Conservation (phyloP, 1,139 yeast genomes). For the Torulaspora globosa region DNA sequence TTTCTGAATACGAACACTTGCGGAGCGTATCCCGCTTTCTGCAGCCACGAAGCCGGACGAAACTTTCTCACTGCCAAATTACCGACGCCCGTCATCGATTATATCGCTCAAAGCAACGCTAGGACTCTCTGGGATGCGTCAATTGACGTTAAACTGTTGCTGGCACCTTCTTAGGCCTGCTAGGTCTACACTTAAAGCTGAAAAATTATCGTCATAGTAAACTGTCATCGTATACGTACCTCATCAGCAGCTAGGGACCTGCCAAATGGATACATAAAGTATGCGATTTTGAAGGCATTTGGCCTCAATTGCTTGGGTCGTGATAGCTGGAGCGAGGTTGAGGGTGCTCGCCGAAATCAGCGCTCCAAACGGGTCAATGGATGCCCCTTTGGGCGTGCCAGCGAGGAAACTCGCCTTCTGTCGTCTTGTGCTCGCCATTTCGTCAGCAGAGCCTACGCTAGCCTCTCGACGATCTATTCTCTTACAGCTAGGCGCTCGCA, state of each 20-base stretch:
- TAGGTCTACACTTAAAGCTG: background rate
- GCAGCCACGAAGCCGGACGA: slow-evolving; percentile 48
- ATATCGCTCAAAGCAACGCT: background rate
- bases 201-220: background rate
- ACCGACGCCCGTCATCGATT: slow-evolving; percentile 1
- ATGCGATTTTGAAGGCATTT: background rate
- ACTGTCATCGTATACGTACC: background rate
- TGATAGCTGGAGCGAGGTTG: background rate
- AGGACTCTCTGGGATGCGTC: background rate
- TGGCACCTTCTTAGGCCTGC: background rate
- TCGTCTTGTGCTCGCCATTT: no score
- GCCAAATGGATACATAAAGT: background rate
- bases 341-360: background rate
- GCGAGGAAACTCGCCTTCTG: no score
- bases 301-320: background rate
- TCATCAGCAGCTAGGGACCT: background rate
- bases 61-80: slow-evolving; percentile 32
- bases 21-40: slow-evolving; percentile 62
- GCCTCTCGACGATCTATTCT: no score
- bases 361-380: background rate
- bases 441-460: no score
- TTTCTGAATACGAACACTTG: slow-evolving; percentile 80
- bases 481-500: no score
- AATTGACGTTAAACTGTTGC: background rate
- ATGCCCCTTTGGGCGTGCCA: background rate